These are phyloP conservation scores for Yamadazyma conglobata DNA, from an alignment of 1,139 yeast genomes.

Conservation along the genomic window DNA sequence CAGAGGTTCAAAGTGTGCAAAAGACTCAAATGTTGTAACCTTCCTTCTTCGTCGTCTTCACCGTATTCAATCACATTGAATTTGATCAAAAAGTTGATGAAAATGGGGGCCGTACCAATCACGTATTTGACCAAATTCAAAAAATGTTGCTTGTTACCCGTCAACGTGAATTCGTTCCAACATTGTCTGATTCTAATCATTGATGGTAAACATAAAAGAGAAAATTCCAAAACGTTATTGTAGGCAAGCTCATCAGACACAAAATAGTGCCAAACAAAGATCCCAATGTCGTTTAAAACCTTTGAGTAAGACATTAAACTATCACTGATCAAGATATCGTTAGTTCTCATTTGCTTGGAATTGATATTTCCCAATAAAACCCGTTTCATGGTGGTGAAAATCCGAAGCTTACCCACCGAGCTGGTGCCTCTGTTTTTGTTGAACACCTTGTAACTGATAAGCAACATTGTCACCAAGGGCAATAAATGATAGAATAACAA, in stretches of 20 bases:
- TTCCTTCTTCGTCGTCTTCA: constrained; percentile 12
- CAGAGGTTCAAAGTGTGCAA: constrained; percentile 19
- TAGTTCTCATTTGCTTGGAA: constrained; percentile 54
- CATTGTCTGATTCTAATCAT: constrained; percentile 79
- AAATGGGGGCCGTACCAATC: constrained; percentile 62
- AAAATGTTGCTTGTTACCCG: constrained; percentile 54
- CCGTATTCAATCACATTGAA: constrained; percentile 13
- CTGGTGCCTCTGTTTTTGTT: constrained; percentile 11
- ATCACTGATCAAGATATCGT: constrained; percentile 79
- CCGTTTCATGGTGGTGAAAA: constrained; percentile 50
- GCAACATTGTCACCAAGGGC: constrained; percentile 19
- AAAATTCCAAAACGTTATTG: constrained; percentile 41
- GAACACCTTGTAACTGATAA: constrained; percentile 18
- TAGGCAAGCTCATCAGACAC: constrained; percentile 23
- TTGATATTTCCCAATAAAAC: constrained; percentile 56
- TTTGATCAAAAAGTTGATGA: constrained; percentile 42
- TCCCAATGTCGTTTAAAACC: constrained; percentile 66
- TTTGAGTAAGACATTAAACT: constrained; percentile 75
- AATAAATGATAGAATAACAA: constrained; percentile 16
- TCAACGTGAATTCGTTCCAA: constrained; percentile 56
- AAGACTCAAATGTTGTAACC: constrained; percentile 12
- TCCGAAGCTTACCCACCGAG: constrained; percentile 40
- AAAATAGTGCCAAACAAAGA: constrained; percentile 38
- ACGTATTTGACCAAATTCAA: constrained; percentile 72
- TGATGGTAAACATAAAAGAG: constrained; percentile 59